phyloP scores from a whole-genome alignment of 148 eudicot species.

The Dysphania ambrosioides region DNA sequence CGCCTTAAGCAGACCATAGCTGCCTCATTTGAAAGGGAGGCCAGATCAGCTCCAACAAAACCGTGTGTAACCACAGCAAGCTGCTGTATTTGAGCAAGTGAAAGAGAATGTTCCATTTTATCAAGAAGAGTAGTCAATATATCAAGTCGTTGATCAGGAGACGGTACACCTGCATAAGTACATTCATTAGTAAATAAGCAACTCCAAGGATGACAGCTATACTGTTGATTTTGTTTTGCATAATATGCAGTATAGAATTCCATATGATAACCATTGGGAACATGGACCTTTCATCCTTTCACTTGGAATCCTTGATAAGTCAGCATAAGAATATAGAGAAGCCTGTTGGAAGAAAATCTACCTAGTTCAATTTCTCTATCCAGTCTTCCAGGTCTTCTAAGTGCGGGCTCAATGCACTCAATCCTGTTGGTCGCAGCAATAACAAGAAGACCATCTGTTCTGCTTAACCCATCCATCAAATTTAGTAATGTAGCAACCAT shows the following conservation, averaged over 20 bases:
- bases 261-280: background rate
- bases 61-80: constrained; percentile 80
- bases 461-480: constrained; percentile 87
- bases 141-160: constrained; percentile 70
- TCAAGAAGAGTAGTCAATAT: constrained; percentile 64
- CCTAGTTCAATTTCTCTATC: constrained; percentile 96
- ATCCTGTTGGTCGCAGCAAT: constrained; percentile 89
- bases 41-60: constrained; percentile 95
- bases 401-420: constrained; percentile 92
- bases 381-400: constrained; percentile 90
- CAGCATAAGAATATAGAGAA: background rate
- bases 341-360: constrained; percentile 16
- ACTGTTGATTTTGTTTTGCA: background rate
- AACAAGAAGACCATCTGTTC: constrained; percentile 61
- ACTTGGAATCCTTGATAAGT: background rate
- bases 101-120: constrained; percentile 63
- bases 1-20: constrained; percentile 68
- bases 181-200: background rate
- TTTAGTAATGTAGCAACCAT: constrained; percentile 86
- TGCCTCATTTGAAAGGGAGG: constrained; percentile 77
- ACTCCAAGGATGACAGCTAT: background rate
- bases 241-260: background rate
- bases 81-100: constrained; percentile 47
- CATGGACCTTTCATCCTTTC: background rate
- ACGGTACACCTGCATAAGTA: constrained; percentile 76